A percentile compares a stretch with the other conserved stretches of the same genome.
phyloP scores from a whole-genome alignment of 108 stramenopile genomes.

The Cylindrotheca fusiformis region DNA sequence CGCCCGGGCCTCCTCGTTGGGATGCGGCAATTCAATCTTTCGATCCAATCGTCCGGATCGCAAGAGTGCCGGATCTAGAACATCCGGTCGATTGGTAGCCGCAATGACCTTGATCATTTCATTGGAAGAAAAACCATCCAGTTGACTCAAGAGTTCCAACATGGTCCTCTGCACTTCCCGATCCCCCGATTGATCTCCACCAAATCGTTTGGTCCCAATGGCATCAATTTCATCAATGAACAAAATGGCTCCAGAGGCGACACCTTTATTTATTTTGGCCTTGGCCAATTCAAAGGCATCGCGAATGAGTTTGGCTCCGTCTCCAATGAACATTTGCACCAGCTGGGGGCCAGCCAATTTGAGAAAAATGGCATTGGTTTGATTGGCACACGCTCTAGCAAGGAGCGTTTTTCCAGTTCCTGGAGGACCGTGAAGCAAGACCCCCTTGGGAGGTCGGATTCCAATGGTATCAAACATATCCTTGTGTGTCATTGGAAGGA shows the following conservation, averaged over 20 bases:
- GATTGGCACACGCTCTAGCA: slow-evolving; percentile 98
- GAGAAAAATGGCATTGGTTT: slow-evolving; percentile 98
- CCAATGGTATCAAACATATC: slow-evolving; percentile 98
- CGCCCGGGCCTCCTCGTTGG: slow-evolving; percentile 93
- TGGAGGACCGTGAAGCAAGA: slow-evolving; percentile 94
- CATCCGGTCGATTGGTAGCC: slow-evolving; percentile 97
- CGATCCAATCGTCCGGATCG: slow-evolving; percentile 96
- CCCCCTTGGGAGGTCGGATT: slow-evolving; percentile 99
- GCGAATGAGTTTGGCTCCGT: slow-evolving; percentile 98
- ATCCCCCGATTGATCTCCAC: slow-evolving; percentile 97
- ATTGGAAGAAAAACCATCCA: slow-evolving; percentile 96
- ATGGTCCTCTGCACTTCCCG: slow-evolving; percentile 99
- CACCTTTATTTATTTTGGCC: slow-evolving; percentile 87
- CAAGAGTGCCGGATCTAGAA: slow-evolving; percentile 96
- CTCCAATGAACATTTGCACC: slow-evolving; percentile 99
- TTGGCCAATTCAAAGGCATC: slow-evolving; percentile 99
- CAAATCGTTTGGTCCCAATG: slow-evolving; percentile 98
- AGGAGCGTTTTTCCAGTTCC: slow-evolving; percentile 99
- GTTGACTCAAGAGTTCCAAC: slow-evolving; percentile 97
- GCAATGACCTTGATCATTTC: slow-evolving; percentile 99
- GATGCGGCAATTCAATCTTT: slow-evolving; percentile 99
- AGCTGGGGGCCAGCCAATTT: slow-evolving; percentile 98
- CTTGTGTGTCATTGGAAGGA: slow-evolving; percentile 98
- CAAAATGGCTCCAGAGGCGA: slow-evolving; percentile 65
- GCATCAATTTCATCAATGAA: slow-evolving; percentile 99